Evolutionary conservation across 768 basidiomycete species (phyloP), one percentile per base, ranked within the genome.

Genomic region (Calocybe indica): DNA sequence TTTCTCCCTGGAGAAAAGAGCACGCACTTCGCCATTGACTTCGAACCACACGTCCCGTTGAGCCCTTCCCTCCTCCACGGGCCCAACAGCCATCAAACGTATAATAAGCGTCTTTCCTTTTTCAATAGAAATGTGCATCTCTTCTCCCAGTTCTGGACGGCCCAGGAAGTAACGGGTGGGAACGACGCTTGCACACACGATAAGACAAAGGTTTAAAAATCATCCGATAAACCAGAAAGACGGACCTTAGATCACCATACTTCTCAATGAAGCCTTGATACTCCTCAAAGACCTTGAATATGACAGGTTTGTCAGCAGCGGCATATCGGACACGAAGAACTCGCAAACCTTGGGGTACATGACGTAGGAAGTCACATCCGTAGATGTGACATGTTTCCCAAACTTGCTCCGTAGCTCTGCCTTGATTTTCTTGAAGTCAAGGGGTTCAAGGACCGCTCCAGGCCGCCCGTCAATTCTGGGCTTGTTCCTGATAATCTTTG

Each of bases 1-100:
- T 41, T 39, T 36, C 28, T 32, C 52, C 51, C 36, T 38, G 37
- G 48, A 32, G 30, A 29, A 42, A 45, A 45, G 43, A 43, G 43
- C 45, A 49, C 70, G 61, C 61, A 88, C 89, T 76, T 95, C 92
- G 68, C 93, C 93, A 58, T 95, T 95, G 50, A 95, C 88, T 74
- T 98, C 95, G 62, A 97, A 95, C 89, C 95, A 96, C 50, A 95
- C 92, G 64, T 98, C 94, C 58, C 95, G 84, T 59, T 91, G 88
- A 15, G 94, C 92, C 57, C 82, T 87, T 34, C 88, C 88, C 64
- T 92, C 85, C 45, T 95, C 86, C 46, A 98, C 88, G 49, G 92
- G 89, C 13, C 95, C 93, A 42, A 94, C 79, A 29, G 96, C 96
- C 80, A 99, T 87, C 59, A 98, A 77, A 57, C 92, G 88, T 64